Percentiles rank a stretch among this genome's conserved stretches.
phyloP scores from a whole-genome alignment of 495 filamentous ascomycete genomes.

The Usnea hakonensis region DNA sequence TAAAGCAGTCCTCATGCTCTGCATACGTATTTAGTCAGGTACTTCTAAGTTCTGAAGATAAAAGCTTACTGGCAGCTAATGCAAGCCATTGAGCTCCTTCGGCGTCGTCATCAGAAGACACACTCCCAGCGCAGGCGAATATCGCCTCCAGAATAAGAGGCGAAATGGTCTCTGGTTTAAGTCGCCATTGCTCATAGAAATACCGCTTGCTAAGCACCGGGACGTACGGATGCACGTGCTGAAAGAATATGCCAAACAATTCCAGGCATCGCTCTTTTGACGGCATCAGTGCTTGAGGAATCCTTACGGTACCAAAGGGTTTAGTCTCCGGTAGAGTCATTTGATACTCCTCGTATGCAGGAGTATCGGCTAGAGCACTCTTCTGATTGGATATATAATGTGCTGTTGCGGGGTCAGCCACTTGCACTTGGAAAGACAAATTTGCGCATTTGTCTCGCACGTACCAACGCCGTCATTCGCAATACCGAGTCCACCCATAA shows the following conservation, averaged over 20 bases:
- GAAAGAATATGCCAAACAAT: conserved; percentile 90
- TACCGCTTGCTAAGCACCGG: conserved; percentile 79
- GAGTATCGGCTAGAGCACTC: conserved; percentile 55
- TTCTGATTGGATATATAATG: conserved; percentile 79
- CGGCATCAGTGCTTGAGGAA: conserved; percentile 92
- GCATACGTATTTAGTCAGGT: conserved; percentile 18
- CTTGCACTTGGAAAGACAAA: conserved; percentile 15
- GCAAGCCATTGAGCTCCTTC: conserved; percentile 93
- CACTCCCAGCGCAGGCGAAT: conserved; percentile 83
- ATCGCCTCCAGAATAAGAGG: conserved; percentile 88
- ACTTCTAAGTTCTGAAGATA: neutral
- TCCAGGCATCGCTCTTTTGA: conserved; percentile 71
- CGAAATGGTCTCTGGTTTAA: conserved; percentile 76
- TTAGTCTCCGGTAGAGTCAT: conserved; percentile 64
- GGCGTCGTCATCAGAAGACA: conserved; percentile 66
- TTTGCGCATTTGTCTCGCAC: conserved; percentile 22
- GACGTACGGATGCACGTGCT: conserved; percentile 91
- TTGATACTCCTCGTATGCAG: conserved; percentile 67
- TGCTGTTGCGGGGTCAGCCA: conserved; percentile 44
- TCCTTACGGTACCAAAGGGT: conserved; percentile 69
- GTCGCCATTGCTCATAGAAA: conserved; percentile 89
- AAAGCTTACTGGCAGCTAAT: conserved; percentile 71
- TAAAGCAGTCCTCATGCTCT: conserved; percentile 94
- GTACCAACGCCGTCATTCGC: conserved; percentile 82
- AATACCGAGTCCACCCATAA: conserved; percentile 78